These are phyloP conservation scores for Hypoxylon subgilvum DNA, from an alignment of 495 filamentous ascomycete species.

Conservation along the genomic window DNA sequence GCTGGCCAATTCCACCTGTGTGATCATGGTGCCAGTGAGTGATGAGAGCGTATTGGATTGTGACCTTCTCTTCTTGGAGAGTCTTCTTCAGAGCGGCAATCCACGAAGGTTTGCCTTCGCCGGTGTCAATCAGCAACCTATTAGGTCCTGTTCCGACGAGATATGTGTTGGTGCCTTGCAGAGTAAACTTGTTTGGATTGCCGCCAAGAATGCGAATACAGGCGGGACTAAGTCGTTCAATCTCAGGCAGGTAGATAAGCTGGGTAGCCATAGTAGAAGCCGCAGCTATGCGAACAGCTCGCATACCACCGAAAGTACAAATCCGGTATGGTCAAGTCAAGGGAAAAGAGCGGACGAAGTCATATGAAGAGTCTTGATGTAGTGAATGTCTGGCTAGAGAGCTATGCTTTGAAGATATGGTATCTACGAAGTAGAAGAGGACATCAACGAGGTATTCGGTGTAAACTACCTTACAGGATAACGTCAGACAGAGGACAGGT, in stretches of 20 bases:
- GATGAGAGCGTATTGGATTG: conserved; percentile 68
- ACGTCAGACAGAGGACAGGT: too few species aligned
- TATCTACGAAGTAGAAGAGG: too few species aligned
- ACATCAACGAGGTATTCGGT: too few species aligned
- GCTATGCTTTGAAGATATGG: too few species aligned
- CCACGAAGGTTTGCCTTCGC: conserved; percentile 71
- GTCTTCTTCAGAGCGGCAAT: conserved; percentile 62
- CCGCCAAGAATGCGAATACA: conserved; percentile 79
- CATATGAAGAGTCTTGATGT: not conserved
- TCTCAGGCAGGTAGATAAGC: conserved; percentile 62
- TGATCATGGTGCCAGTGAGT: conserved; percentile 96
- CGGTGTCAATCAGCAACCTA: conserved; percentile 81
- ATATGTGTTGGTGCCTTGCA: conserved; percentile 82
- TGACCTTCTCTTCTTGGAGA: conserved; percentile 68
- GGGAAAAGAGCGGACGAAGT: not conserved
- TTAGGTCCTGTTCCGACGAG: conserved; percentile 72
- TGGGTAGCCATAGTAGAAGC: conserved; percentile 43
- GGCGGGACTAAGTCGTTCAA: conserved; percentile 67
- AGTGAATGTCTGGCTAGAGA: too few species aligned
- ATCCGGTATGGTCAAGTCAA: conserved; percentile 1
- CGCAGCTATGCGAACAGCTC: conserved; percentile 30
- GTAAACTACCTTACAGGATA: too few species aligned
- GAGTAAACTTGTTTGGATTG: conserved; percentile 75
- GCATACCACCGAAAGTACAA: conserved; percentile 15
- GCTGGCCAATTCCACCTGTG: conserved; percentile 71